A percentile compares a stretch with the other conserved stretches of the same genome.
These are phyloP conservation scores for Mrakia blollopis DNA, from an alignment of 768 basidiomycete species.

Conservation along the genomic window DNA sequence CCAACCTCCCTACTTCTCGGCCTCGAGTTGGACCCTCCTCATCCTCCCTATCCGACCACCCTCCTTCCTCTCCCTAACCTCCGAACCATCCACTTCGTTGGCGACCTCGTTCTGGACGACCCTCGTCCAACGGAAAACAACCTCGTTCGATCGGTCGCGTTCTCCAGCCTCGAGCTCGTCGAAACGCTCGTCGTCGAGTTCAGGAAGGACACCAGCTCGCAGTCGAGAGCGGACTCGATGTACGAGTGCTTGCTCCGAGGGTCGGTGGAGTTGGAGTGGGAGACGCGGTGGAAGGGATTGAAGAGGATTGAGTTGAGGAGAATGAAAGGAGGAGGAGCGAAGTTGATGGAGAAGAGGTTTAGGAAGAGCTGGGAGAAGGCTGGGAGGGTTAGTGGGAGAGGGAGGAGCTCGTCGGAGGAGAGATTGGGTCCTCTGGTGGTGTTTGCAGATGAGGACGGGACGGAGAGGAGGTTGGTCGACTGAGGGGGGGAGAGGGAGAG, in stretches of 20 bases:
- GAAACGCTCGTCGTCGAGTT: constrained; percentile 3
- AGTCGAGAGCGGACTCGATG: not conserved
- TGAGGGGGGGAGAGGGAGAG: not conserved
- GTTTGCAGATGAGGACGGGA: not conserved
- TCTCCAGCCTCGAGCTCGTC: not conserved
- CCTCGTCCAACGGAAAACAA: not conserved
- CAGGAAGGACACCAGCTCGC: not conserved
- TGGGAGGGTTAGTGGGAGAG: not conserved
- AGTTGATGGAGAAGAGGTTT: not conserved
- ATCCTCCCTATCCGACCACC: no score
- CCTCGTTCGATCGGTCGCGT: not conserved
- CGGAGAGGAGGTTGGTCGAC: constrained; percentile 1
- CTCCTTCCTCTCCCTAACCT: not conserved
- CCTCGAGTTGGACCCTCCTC: not conserved
- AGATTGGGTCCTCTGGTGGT: not conserved
- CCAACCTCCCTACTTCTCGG: not conserved
- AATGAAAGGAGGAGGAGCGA: not conserved
- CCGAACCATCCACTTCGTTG: not conserved
- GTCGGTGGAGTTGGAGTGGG: not conserved
- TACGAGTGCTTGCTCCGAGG: not conserved
- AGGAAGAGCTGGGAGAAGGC: not conserved
- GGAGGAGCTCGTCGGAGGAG: not conserved
- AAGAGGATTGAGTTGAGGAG: not conserved
- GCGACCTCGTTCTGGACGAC: constrained; percentile 3
- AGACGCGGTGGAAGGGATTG: not conserved